Conservation (phyloP, 2,329 filamentous ascomycete genomes). For the Dactylellina parvicollis region DNA sequence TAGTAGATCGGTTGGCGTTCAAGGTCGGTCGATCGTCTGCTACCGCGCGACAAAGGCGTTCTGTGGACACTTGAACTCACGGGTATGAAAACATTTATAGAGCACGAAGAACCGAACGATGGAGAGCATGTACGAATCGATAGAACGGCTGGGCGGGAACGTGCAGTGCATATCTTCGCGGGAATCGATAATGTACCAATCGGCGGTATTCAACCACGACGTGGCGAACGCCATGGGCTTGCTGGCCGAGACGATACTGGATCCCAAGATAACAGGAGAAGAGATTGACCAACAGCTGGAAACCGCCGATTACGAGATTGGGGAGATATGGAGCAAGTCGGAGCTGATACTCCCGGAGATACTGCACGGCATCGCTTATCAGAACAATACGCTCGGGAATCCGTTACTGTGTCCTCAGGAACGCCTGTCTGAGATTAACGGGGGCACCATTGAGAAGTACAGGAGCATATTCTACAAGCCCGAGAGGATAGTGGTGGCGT, state of each 20-base stretch:
- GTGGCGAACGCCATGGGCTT: conserved; percentile 83
- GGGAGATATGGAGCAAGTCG: conserved; percentile 96
- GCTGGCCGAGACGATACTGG: conserved; percentile 90
- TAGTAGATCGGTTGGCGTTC: conserved; percentile 94
- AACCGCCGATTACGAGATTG: conserved; percentile 94
- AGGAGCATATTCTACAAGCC: conserved; percentile 84
- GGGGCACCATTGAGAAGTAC: conserved; percentile 78
- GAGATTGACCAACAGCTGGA: conserved; percentile 88
- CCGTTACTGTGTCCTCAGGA: conserved; percentile 91
- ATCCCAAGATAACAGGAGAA: conserved; percentile 82
- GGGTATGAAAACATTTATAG: conserved; percentile 60
- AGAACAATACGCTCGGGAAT: conserved; percentile 94
- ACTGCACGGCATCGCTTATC: conserved; percentile 93
- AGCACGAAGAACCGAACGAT: conserved; percentile 73
- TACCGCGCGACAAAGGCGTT: no score
- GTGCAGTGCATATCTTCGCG: conserved; percentile 96
- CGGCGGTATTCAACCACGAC: conserved; percentile 93
- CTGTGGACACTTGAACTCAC: background rate
- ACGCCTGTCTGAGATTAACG: conserved; percentile 77
- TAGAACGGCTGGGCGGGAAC: conserved; percentile 91
- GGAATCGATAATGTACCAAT: conserved; percentile 98
- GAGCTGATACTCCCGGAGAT: conserved; percentile 95
- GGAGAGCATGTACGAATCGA: conserved; percentile 85
- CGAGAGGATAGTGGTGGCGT: conserved; percentile 91
- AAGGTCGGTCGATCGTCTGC: conserved; percentile 67